Base-by-base conservation (phyloP, 1,139 yeast species). In the Pichia terricola region DNA sequence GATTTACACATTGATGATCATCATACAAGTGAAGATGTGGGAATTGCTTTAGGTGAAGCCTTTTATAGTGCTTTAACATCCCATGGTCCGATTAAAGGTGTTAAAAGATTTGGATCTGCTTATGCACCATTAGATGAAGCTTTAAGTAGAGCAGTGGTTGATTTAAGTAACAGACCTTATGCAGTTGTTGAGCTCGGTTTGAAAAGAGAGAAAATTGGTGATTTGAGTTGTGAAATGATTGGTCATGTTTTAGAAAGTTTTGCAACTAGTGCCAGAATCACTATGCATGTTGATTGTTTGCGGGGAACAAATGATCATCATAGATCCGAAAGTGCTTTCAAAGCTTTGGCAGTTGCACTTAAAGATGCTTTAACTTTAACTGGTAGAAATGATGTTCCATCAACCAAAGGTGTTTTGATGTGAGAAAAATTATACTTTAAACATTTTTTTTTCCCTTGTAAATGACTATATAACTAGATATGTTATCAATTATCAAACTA, bases 51-150 rank as follows among this genome's bases (percentile, higher is more conserved):
- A 34, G 98, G 98, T 3, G 70, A 73, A 56, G 94, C 96, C 1
- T 88, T 91, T 69, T 84, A 87, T 59, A 69, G 82, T 56, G 97
- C 97, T 0, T 67, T 91, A 50, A 47, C 48, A 10, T 37, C 46
- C 5, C 50, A 47, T 35, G 97, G 97, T 26, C 83, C 80, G 37
- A 84, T 91, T 35, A 77, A 78, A 56, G 98, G 98, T 44, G 89
- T 89, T 48, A 86, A 85, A 62, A 73, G 98, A 56, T 91, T 89
- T 59, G 98, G 98, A n/a, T 62, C 73, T 38, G 98, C 94, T 0
- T 89, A 80, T 67, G 97, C 97, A 5, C 98, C 98, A 3, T 71
- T 91, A 46, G 98, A 91, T 63, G 97, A 89, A 66, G 97, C 98
- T 0, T 72, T 91, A 49, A 81, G 94, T 51, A 71, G 98, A 44